phyloP scores from a whole-genome alignment of 1,284 basidiomycete genomes.

The Cryptococcus deneoformans region DNA sequence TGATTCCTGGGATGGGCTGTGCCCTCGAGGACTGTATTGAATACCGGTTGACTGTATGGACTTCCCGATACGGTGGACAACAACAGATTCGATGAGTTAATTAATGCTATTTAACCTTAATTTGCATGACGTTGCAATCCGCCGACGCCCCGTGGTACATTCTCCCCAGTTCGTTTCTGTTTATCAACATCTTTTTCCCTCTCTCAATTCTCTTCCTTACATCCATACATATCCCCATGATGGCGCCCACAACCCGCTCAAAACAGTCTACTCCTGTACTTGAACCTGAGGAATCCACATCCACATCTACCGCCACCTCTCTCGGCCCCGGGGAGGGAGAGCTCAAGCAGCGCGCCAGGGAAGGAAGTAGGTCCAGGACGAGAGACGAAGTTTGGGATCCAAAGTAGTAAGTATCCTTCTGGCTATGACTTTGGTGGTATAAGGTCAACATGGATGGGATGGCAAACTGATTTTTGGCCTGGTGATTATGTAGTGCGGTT shows the following conservation, averaged over 20 bases:
- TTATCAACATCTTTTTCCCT: neutral
- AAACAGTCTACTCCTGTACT: conserved; percentile 29
- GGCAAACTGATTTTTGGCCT: neutral
- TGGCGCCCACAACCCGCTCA: conserved; percentile 37
- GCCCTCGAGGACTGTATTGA: neutral
- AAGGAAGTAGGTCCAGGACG: conserved; percentile 34
- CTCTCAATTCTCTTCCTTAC: neutral
- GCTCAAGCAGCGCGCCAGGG: conserved; percentile 21
- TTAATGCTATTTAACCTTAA: too few species aligned
- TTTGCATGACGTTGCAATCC: too few species aligned
- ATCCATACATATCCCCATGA: conserved; percentile 2
- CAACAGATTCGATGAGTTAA: neutral
- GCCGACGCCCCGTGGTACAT: too few species aligned
- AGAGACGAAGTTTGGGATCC: conserved; percentile 48
- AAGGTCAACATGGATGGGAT: neutral
- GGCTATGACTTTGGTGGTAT: too few species aligned
- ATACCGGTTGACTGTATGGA: neutral
- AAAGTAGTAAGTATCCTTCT: conserved; percentile 43
- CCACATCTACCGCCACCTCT: conserved; percentile 10
- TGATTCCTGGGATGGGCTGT: neutral
- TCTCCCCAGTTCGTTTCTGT: too few species aligned
- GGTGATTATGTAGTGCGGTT: conserved; percentile 32
- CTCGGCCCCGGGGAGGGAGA: conserved; percentile 4
- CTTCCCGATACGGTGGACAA: neutral
- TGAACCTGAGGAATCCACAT: neutral